Base-by-base conservation (phyloP, 768 basidiomycete genomes). In the Lentinula aciculospora region DNA sequence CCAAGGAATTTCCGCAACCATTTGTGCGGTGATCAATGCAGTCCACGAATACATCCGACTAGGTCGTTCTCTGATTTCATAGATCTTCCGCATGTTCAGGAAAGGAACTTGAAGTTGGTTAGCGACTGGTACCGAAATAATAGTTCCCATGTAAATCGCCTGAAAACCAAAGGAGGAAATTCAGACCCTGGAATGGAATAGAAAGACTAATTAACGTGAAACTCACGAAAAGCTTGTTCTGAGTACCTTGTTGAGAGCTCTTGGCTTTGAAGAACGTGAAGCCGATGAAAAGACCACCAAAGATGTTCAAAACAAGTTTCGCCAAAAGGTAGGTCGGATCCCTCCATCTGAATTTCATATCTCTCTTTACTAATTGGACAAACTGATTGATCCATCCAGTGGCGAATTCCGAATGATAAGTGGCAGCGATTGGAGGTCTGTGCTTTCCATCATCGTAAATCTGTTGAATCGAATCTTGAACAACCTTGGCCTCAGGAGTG, bases 1-100 rank as follows among this genome's bases (percentile, higher is more conserved):
- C 81, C 81, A 85, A 1, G 84, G 84, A 0, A 85, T 53, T 60
- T 85, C 85, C 3, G 80, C 74, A 8, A 85, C 62, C 45, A 86
- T 71, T 63, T 81, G 80, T 0, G 83, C 74, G 0, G 81, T 79
- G 25, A 84, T 60, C 17, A 85, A 71, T 0, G 83, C 81, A 0
- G 78, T 74, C 86, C 85, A 88, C 57, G 75, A 77, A 68, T 88
- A 88, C 72, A 83, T 86, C 39, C 80, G 72, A 56, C 82, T 83
- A 0, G 85, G 76, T 2, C 82, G 77, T 66, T 89, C 86, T n/a
- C 86, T 79, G 36, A 85, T 79, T 64, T 86, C 83, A 61, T 86
- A 88, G 28, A 88, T 71, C 1, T 66, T 71, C n/a, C 87, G 82
- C 53, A 81, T 76, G 31, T 72, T 69, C 58, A 88, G 74, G 71